Evolutionary conservation across 2,329 filamentous ascomycete species (phyloP).

Genomic region (Pyrenophora seminiperda): DNA sequence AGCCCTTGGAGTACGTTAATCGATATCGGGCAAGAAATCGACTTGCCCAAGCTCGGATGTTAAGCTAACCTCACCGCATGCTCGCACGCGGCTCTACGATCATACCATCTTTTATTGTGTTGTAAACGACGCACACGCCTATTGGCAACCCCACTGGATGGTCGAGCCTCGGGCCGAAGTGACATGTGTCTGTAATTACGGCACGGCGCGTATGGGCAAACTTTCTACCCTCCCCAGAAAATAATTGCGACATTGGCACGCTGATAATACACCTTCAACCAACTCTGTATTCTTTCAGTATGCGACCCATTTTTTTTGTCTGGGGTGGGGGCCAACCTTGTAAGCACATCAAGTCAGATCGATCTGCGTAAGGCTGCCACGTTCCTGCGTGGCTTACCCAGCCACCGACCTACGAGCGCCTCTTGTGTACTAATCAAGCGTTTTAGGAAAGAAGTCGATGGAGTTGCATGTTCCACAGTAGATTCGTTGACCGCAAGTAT

Average conservation of each 20-base stretch:
- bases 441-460: not conserved
- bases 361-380: not conserved
- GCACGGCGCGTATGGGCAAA: too few relatives aligned
- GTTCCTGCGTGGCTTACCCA: not conserved
- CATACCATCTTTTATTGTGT: not conserved
- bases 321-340: not conserved
- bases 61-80: not conserved
- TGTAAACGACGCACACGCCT: not conserved
- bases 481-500: not conserved
- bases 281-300: not conserved
- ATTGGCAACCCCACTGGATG: not conserved
- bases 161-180: not conserved
- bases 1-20: not conserved
- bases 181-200: too few relatives aligned
- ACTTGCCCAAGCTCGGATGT: not conserved
- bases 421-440: not conserved
- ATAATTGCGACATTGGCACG: too few relatives aligned
- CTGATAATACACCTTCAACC: too few relatives aligned
- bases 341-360: not conserved
- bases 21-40: not conserved
- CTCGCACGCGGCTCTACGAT: not conserved
- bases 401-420: not conserved
- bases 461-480: not conserved
- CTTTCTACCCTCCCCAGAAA: too few relatives aligned
- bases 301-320: not conserved